Base-by-base conservation (phyloP, 192 early-diverging fungal genomes). In the Thamnidium elegans region DNA sequence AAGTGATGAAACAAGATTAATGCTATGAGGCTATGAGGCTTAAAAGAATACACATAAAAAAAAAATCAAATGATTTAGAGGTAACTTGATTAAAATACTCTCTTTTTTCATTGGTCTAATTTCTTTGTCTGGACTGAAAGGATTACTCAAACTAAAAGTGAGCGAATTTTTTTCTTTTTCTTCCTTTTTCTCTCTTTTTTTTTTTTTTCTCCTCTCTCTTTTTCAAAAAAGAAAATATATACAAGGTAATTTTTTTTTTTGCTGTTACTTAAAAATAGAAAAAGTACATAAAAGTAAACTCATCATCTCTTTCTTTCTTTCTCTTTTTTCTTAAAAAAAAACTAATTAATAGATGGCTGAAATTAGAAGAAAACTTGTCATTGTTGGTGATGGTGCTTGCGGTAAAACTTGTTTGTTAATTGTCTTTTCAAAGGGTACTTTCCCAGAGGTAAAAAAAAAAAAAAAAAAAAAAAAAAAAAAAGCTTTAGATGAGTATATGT, bases 361-460 rank as follows among this genome's bases (percentile, higher is more conserved):
- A 78, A 84, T 87, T 72, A 85, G 87, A 67, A 75, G 86, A 71
- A 97, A 97, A 74, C 83, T 95, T 68, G 92, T 97, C 50, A 90
- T 95, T 62, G 90, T 97, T n/a, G 94, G 94, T 48, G 94, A 97
- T 72, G 94, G 94, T 75, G 90, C 91, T 50, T 90, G 89, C 71
- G 94, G 93, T 69, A 97, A 97, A 76, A 95, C 92, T 8, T 97
- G 92, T 73, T 78, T 94, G 66, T 75, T 94, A 66, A 86, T 89
- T 66, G 88, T 91, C 67, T 96, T 92, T 54, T 86, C 85, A 59
- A 89, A 92, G 74, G 90, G 88, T 47, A 72, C 81, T 50, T 96
- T 96, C 81, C 94, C 94, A 63, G 88, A 90, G 77, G 89, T 89
- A 76, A 73, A 90, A 96, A 68, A 92, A 92, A 72, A 88, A 90